Evolutionary conservation across 805 yeast species (phyloP), one percentile per base, ranked within the genome.

Genomic region (Candida verbasci): DNA sequence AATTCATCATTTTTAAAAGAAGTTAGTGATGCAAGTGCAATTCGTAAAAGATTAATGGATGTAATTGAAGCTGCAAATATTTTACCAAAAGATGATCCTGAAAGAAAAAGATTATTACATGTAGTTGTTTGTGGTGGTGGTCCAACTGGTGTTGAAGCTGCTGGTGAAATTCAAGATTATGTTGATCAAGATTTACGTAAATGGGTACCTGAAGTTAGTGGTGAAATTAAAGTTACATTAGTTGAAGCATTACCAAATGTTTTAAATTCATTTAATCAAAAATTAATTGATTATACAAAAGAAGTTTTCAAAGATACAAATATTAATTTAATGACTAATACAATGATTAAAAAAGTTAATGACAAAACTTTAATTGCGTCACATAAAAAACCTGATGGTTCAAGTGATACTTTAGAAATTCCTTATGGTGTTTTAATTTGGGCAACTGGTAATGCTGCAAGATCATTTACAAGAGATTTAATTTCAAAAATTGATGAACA

Each of bases 91-190:
- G 80, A 69, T 37, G 86, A 78, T 48, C 80, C 80, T 15, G 95
- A 86, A 59, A 79, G 97, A 65, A 76, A 79, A 65, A 78, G 95
- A 60, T 74, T 91, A 52, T 74, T 89, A 58, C 83, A 82, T 44
- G 81, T 88, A 51, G 91, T 91, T 44, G 95, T 91, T 44, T 94
- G 93, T 49, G 97, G 97, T 54, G 97, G 97, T 65, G 97, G 97
- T 46, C 97, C 97, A 58, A 89, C 97, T 29, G 97, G 97, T 69
- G 96, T 89, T 44, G 97, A 88, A 68, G 84, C 88, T 52, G 96
- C 97, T 48, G 97, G 95, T 55, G 97, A 91, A 66, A 69, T 89
- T 51, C 94, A 85, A 67, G 97, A 89, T 64, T 91, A 86, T 65
- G 84, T 88, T 44, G 88, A 85, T 60, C 94, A 89, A 62, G 97